These are phyloP conservation scores for Phytomonas serpens DNA, from an alignment of 208 protist species.

Conservation along the genomic window DNA sequence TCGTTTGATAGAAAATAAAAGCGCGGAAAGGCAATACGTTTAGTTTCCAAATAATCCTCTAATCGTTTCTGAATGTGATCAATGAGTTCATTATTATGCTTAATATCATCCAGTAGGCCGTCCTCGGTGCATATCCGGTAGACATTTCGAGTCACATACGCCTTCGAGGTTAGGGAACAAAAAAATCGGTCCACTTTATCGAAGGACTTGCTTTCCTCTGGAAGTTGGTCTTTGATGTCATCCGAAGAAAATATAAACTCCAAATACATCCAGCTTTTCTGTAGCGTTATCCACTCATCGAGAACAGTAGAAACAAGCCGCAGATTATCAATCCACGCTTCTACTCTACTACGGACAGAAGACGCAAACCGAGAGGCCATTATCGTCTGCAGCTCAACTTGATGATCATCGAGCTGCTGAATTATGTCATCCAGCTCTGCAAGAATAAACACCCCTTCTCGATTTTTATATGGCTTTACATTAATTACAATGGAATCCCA, in stretches of 20 bases:
- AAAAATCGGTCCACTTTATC: constrained; percentile 86
- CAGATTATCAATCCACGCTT: constrained; percentile 88
- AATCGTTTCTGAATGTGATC: constrained; percentile 95
- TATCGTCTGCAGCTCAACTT: constrained; percentile 88
- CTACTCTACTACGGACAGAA: constrained; percentile 73
- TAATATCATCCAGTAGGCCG: constrained; percentile 73
- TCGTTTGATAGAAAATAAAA: constrained; percentile 98
- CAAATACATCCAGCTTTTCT: constrained; percentile 97
- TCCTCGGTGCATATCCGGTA: constrained; percentile 79
- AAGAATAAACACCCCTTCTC: constrained; percentile 87
- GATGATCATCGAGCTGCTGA: constrained; percentile 89
- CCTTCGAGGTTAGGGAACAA: constrained; percentile 81
- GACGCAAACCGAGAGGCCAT: constrained; percentile 89
- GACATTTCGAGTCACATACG: constrained; percentile 82
- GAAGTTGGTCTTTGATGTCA: constrained; percentile 95
- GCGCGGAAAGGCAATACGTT: constrained; percentile 93
- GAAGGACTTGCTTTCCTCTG: constrained; percentile 87
- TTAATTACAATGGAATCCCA: constrained; percentile 77
- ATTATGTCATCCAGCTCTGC: constrained; percentile 88
- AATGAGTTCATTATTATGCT: constrained; percentile 78
- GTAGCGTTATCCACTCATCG: constrained; percentile 94
- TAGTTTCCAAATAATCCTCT: constrained; percentile 96
- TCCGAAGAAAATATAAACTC: constrained; percentile 97
- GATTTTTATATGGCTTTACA: constrained; percentile 82
- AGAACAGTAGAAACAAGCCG: constrained; percentile 82